Evolutionary conservation across 202 grass and related monocot species (phyloP).

Genomic region (Carex sylvatica): DNA sequence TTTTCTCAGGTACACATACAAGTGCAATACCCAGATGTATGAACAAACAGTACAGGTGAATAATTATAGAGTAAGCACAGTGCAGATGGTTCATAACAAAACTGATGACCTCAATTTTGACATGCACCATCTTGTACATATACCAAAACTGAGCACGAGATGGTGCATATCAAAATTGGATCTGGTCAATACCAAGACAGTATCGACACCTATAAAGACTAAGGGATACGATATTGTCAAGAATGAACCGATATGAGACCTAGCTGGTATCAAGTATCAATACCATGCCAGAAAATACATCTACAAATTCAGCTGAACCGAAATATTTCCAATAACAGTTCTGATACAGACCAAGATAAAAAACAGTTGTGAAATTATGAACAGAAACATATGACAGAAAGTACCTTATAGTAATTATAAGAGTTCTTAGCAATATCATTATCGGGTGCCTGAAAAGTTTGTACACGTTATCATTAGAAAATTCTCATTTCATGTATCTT

Average conservation of each 20-base stretch:
- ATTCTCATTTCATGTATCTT: not conserved
- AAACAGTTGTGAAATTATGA: not conserved
- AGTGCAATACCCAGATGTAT: too few relatives aligned
- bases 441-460: conserved; percentile 54
- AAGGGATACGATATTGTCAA: not conserved
- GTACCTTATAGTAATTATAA: conserved; percentile 95
- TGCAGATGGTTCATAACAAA: not conserved
- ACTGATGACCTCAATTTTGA: not conserved
- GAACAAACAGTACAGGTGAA: too few relatives aligned
- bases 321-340: conserved; percentile 4
- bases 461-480: not conserved
- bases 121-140: too few relatives aligned
- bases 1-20: not conserved
- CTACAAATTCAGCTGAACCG: conserved; percentile 9
- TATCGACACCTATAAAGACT: not conserved
- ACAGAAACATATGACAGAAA: conserved; percentile 6
- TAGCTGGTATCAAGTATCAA: conserved; percentile 13
- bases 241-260: not conserved
- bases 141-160: not conserved
- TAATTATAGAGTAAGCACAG: too few relatives aligned
- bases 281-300: not conserved
- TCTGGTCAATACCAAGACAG: not conserved
- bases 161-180: not conserved
- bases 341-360: not conserved
- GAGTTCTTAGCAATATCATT: conserved; percentile 97